Evolutionary conservation across 495 filamentous ascomycete species (phyloP), one percentile per base, ranked within the genome.

Genomic region (Penicillium flavigenum): DNA sequence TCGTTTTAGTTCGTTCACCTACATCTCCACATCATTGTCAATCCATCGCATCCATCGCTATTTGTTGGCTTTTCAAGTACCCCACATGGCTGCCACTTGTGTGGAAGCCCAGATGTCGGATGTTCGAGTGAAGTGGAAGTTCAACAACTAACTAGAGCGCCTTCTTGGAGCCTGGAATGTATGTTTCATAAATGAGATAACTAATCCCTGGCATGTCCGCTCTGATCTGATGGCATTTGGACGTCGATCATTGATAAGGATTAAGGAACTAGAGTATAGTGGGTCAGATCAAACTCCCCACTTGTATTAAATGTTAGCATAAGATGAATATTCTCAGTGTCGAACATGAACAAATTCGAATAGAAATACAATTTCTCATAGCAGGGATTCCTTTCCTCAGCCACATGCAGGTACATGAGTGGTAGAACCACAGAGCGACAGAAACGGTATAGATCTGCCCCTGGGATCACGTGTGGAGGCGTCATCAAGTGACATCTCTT

Each of bases 401-500:
- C 20, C 20, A 39, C 14, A 34, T 55, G 41, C 52, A 36, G 39
- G 54, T 45, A 43, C 52, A 44, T 7, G 24, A 41, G 34, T 8
- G 53, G 64, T 64, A 53, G 31, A 19, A 19, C 41, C 42, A 43
- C 57, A 11, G 11, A 14, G 7, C 29, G 29, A 45, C 42, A 36
- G 24, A 41, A 55, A 47, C 16, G 20, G 53, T 36, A 52, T 34
- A 32, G 56, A 58, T 52, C 47, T 26, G 14, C 56, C 26, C 22
- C n/a, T 39, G 24, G 5, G 29, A 45, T 58, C 56, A 58, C 56
- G 56, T 58, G 56, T 32, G 9, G 39, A 43, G 56, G 56, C 66
- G 66, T 66, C 66, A 68, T 68, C 66, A 68, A 68, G 58, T 68
- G 66, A 68, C 60, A 39, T 47, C 54, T 47, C 41, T 57, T 51